These are phyloP conservation scores for Eucalyptus sp. DNA, from an alignment of 345 rosid genomes.

Conservation along the genomic window DNA sequence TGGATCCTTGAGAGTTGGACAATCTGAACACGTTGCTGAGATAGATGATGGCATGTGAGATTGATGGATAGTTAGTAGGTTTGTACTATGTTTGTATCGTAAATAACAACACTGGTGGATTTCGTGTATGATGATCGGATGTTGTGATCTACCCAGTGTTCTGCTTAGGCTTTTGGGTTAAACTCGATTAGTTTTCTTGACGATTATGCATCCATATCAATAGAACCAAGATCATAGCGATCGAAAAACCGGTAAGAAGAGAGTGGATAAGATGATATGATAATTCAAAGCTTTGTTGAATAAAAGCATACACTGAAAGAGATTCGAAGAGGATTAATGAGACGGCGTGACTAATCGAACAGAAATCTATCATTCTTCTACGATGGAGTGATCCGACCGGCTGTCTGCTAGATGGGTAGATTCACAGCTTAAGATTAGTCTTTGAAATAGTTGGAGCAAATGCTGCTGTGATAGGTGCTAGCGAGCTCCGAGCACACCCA, in stretches of 20 bases:
- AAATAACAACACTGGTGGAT: neutral
- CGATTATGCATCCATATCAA: neutral
- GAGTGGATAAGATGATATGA: neutral
- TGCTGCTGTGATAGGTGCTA: neutral
- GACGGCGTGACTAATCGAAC: neutral
- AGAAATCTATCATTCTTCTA: neutral
- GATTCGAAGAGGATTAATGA: neutral
- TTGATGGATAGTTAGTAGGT: neutral
- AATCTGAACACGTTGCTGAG: neutral
- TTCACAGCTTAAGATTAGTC: neutral
- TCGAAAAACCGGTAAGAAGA: neutral
- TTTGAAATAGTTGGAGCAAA: neutral
- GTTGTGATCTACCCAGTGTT: neutral
- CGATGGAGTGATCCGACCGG: neutral
- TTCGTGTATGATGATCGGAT: neutral
- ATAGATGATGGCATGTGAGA: neutral
- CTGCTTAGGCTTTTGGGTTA: neutral
- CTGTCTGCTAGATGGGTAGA: neutral
- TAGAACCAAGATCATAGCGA: neutral
- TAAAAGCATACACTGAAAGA: neutral
- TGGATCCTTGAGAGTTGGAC: neutral
- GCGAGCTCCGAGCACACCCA: conserved; percentile 23
- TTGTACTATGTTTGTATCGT: neutral
- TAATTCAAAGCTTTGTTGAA: neutral
- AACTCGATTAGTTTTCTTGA: neutral